Percentiles rank a stretch among this genome's conserved stretches.
These are phyloP conservation scores for Trichoderma sp. DNA, from an alignment of 2,329 filamentous ascomycete species.

Conservation along the genomic window DNA sequence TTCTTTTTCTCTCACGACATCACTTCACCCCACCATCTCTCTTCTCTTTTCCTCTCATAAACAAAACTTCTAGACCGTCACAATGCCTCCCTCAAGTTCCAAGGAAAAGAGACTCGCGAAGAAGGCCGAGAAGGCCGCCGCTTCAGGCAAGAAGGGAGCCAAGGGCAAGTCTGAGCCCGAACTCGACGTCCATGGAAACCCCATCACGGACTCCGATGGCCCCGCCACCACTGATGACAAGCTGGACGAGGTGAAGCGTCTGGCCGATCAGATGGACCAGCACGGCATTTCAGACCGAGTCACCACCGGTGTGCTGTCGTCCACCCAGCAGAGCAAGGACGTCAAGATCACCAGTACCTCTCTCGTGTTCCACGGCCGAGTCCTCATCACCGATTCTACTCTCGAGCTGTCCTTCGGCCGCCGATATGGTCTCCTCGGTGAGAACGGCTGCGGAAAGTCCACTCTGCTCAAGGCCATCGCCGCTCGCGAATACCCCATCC, in stretches of 20 bases:
- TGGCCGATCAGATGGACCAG: constrained; percentile 92
- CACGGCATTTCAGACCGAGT: constrained; percentile 96
- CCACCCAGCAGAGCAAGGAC: constrained; percentile 81
- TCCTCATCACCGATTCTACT: constrained; percentile 90
- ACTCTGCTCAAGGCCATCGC: constrained; percentile 96
- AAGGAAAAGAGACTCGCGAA: constrained; percentile 73
- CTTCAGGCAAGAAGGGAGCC: constrained; percentile 77
- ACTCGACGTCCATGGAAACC: constrained; percentile 64
- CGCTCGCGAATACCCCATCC: constrained; percentile 91
- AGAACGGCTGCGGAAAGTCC: constrained; percentile 99
- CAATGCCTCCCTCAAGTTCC: constrained; percentile 64
- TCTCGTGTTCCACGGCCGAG: constrained; percentile 95
- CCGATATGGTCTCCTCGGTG: constrained; percentile 91
- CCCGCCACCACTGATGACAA: constrained; percentile 72
- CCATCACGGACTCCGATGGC: constrained; percentile 56
- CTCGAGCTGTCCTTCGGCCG: constrained; percentile 92
- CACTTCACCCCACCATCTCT: not conserved
- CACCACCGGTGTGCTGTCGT: constrained; percentile 94
- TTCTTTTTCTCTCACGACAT: not conserved
- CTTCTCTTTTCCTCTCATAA: constrained; percentile 4
- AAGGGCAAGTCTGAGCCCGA: constrained; percentile 67
- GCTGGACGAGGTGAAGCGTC: constrained; percentile 78
- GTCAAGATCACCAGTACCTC: constrained; percentile 95
- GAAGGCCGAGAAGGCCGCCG: constrained; percentile 71
- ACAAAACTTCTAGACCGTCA: constrained; percentile 35